These are phyloP conservation scores for Pleodorina starrii DNA, from an alignment of 139 green algal species.

Conservation along the genomic window DNA sequence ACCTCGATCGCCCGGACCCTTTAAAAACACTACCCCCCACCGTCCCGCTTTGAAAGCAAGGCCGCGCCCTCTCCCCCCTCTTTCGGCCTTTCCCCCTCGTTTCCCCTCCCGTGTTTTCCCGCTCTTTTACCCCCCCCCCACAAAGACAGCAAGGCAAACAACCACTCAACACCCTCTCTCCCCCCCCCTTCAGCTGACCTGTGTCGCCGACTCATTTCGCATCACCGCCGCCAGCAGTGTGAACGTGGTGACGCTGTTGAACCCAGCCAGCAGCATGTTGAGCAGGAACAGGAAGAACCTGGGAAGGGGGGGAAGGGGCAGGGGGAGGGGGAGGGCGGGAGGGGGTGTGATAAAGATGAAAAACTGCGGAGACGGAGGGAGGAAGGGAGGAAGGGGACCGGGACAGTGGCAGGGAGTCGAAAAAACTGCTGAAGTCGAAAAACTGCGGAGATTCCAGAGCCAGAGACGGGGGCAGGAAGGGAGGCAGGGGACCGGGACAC, in stretches of 20 bases:
- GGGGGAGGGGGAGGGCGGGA: background rate
- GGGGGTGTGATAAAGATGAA: background rate
- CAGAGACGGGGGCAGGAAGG: background rate
- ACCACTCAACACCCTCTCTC: background rate
- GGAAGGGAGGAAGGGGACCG: background rate
- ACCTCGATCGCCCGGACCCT: background rate
- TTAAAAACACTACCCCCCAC: background rate
- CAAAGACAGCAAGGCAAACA: background rate
- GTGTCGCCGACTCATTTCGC: constrained; percentile 19
- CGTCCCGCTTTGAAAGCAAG: background rate
- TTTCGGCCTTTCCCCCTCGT: background rate
- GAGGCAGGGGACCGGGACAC: too few relatives aligned
- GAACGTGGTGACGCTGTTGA: constrained; percentile 69
- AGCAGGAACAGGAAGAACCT: constrained; percentile 71
- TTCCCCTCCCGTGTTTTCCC: too few relatives aligned
- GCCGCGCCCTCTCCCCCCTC: background rate
- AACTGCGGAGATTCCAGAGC: background rate
- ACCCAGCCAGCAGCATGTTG: constrained; percentile 49
- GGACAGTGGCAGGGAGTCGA: background rate
- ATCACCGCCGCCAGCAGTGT: constrained; percentile 64
- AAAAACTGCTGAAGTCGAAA: background rate
- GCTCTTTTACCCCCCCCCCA: background rate
- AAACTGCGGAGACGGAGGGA: background rate
- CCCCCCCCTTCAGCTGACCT: background rate
- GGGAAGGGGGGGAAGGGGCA: background rate